Percentiles rank a stretch among this genome's conserved stretches.
These are phyloP conservation scores for Chaetomiaceae sp. DNA, from an alignment of 2,329 filamentous ascomycete species.

Conservation along the genomic window DNA sequence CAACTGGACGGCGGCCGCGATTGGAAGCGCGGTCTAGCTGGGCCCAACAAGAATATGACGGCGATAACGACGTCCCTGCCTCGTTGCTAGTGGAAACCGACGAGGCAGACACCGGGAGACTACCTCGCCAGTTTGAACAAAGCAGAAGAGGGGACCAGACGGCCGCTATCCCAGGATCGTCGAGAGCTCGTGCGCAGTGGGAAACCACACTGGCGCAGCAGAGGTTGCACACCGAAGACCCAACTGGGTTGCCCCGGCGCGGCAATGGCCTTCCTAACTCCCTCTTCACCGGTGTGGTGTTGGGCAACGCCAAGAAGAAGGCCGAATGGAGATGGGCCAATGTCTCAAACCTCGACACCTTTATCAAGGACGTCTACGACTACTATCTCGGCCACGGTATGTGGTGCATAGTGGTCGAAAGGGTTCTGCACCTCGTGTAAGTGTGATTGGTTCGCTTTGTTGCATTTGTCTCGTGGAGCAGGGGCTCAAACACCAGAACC, in stretches of 20 bases:
- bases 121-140: slow-evolving; percentile 16
- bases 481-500: too few relatives aligned
- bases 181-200: slow-evolving; percentile 47
- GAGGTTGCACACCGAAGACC: slow-evolving; percentile 39
- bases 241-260: slow-evolving; percentile 20
- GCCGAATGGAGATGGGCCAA: slow-evolving; percentile 93
- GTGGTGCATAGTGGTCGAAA: slow-evolving; percentile 73
- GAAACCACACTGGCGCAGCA: slow-evolving; percentile 48
- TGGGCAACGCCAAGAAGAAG: slow-evolving; percentile 54
- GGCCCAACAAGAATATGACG: slow-evolving; percentile 39
- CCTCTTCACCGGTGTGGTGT: slow-evolving; percentile 24
- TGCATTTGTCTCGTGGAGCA: too few relatives aligned
- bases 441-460: too few relatives aligned
- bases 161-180: slow-evolving; percentile 35
- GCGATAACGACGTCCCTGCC: slow-evolving; percentile 56
- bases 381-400: slow-evolving; percentile 81
- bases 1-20: slow-evolving; percentile 10
- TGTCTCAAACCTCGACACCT: slow-evolving; percentile 80
- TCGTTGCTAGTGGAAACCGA: slow-evolving; percentile 56
- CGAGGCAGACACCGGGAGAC: slow-evolving; percentile 23
- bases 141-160: slow-evolving; percentile 19
- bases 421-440: slow-evolving; percentile 66
- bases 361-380: slow-evolving; percentile 76
- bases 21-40: slow-evolving; percentile 24
- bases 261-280: slow-evolving; percentile 27